These are phyloP conservation scores for Solanum virginianum DNA, from an alignment of 257 asterid species.

Conservation along the genomic window DNA sequence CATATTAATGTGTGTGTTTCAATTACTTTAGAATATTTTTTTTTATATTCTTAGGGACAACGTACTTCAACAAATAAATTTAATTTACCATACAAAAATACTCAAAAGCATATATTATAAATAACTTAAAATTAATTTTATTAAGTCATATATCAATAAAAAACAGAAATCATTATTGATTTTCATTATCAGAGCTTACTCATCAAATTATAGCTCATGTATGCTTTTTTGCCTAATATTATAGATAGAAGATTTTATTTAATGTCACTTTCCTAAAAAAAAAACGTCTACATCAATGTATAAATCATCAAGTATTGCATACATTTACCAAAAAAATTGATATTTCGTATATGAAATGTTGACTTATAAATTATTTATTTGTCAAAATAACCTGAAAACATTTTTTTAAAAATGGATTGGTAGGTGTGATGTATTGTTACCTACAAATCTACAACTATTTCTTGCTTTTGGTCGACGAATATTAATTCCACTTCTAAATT, in stretches of 20 bases:
- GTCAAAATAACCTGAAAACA: not conserved
- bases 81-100: not conserved
- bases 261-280: not conserved
- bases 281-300: not conserved
- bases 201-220: not conserved
- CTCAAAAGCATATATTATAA: not conserved
- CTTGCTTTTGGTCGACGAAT: not conserved
- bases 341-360: not conserved
- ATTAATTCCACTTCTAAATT: not conserved
- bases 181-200: not conserved
- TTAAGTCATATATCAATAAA: not conserved
- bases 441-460: not conserved
- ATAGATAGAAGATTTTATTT: not conserved
- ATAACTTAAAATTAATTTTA: not conserved
- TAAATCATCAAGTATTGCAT: not conserved
- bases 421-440: not conserved
- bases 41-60: not conserved
- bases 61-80: not conserved
- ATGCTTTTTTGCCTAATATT: not conserved
- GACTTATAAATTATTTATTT: not conserved
- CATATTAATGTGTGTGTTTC: too few species aligned
- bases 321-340: not conserved
- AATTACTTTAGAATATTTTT: too few species aligned
- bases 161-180: not conserved
- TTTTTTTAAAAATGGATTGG: not conserved